Conservation (phyloP, 163 green algal genomes). For the Scenedesmus sp. region DNA sequence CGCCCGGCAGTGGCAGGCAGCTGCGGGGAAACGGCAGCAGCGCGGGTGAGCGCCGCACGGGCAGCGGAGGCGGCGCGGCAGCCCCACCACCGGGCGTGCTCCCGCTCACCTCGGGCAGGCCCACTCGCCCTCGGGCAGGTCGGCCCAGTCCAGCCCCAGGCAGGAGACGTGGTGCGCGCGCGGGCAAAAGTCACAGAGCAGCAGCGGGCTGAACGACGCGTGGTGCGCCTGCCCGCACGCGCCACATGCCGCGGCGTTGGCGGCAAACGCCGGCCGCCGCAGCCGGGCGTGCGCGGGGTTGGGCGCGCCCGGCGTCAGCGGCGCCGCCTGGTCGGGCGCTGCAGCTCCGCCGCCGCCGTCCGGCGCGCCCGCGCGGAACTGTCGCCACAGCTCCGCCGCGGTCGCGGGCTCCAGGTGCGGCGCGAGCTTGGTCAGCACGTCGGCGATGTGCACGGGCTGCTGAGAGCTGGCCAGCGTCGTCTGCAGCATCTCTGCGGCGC, state of each 20-base stretch:
- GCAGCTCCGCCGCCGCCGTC: not conserved
- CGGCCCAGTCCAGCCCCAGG: slow-evolving; percentile 54
- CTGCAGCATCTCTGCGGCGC: slow-evolving; percentile 43
- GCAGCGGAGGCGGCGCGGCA: too few relatives aligned
- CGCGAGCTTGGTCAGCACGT: slow-evolving; percentile 38
- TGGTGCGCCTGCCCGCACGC: slow-evolving; percentile 56
- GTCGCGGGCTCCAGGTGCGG: slow-evolving; percentile 13
- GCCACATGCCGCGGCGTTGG: slow-evolving; percentile 16
- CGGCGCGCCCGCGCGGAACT: slow-evolving; percentile 14
- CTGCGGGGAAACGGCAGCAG: too few relatives aligned
- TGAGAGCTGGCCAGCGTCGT: slow-evolving; percentile 4
- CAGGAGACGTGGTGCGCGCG: slow-evolving; percentile 77
- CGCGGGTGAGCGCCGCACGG: too few relatives aligned
- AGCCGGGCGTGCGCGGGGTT: slow-evolving; percentile 38
- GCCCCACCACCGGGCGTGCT: too few relatives aligned
- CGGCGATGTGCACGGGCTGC: slow-evolving; percentile 21
- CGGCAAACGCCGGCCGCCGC: slow-evolving; percentile 1
- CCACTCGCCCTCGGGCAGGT: slow-evolving; percentile 71
- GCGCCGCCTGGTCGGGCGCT: slow-evolving; percentile 26
- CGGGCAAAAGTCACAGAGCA: slow-evolving; percentile 85
- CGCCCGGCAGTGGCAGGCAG: too few relatives aligned
- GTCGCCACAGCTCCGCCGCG: slow-evolving; percentile 18
- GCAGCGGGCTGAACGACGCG: slow-evolving; percentile 62
- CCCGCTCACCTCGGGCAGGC: slow-evolving; percentile 61
- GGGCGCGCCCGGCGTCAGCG: slow-evolving; percentile 12